These are phyloP conservation scores for Lasiodiplodia sp. DNA, from an alignment of 2,329 filamentous ascomycete species.

Conservation along the genomic window DNA sequence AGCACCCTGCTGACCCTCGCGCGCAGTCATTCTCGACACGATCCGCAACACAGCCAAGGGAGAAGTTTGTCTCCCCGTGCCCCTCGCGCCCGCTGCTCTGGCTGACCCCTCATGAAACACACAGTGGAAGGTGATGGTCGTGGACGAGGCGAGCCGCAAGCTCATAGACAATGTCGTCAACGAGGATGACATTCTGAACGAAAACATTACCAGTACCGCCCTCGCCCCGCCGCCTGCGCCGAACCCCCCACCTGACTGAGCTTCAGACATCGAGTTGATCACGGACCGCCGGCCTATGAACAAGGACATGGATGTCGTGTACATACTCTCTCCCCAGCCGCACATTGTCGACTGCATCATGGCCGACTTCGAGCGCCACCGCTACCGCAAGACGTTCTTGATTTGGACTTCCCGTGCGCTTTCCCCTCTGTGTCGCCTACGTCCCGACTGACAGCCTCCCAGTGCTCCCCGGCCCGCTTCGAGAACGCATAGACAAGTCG, in stretches of 20 bases:
- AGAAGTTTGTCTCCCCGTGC: constrained; percentile 67
- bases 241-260: constrained; percentile 39
- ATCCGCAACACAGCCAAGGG: constrained; percentile 81
- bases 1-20: constrained; percentile 33
- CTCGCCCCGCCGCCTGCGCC: constrained; percentile 11
- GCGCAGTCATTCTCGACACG: constrained; percentile 72
- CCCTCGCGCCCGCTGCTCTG: constrained; percentile 27
- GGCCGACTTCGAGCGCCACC: constrained; percentile 84
- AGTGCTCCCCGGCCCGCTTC: constrained; percentile 73
- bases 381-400: constrained; percentile 80
- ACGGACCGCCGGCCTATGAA: constrained; percentile 84
- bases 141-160: constrained; percentile 83
- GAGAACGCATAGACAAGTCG: constrained; percentile 77
- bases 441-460: constrained; percentile 39
- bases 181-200: constrained; percentile 95
- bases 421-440: background rate
- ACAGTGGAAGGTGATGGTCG: constrained; percentile 95
- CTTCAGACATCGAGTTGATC: constrained; percentile 88
- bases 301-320: constrained; percentile 91
- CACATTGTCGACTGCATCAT: constrained; percentile 94
- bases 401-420: constrained; percentile 77
- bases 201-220: constrained; percentile 86
- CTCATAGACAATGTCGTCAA: constrained; percentile 90
- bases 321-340: constrained; percentile 83
- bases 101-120: constrained; percentile 32